A percentile compares a stretch with the other conserved stretches of the same genome.
phyloP scores from a whole-genome alignment of 345 rosid genomes.

The Anastatica hierochuntica region DNA sequence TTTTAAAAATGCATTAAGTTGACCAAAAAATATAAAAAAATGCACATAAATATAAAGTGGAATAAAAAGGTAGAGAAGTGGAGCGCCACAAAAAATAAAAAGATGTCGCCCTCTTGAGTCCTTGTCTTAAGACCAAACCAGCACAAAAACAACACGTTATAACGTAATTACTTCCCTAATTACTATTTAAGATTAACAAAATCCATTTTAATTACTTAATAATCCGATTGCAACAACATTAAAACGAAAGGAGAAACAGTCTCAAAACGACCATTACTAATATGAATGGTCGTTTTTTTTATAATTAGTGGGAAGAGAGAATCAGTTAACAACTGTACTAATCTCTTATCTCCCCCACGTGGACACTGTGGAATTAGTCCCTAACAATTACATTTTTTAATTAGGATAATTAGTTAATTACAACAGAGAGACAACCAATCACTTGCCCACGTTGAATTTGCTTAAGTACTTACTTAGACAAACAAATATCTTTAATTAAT shows the following conservation, averaged over 20 bases:
- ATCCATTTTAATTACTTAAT: too few relatives aligned
- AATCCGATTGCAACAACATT: not conserved
- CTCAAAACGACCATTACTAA: conserved; percentile 14
- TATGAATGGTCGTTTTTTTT: conserved; percentile 21
- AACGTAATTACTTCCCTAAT: too few relatives aligned
- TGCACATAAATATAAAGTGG: not conserved
- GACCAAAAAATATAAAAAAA: not conserved
- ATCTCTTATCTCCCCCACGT: conserved; percentile 17
- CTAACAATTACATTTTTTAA: conserved; percentile 4
- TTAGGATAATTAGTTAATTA: too few relatives aligned
- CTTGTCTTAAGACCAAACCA: too few relatives aligned
- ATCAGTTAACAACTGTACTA: conserved; percentile 5
- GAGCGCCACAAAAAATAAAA: conserved; percentile 16
- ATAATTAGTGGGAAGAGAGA: conserved; percentile 14
- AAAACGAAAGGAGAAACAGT: not conserved
- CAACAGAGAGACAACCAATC: conserved; percentile 24
- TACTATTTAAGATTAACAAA: too few relatives aligned
- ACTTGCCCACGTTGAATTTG: conserved; percentile 24
- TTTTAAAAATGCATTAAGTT: too few relatives aligned
- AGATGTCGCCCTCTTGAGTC: conserved; percentile 9
- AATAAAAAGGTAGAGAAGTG: conserved; percentile 15
- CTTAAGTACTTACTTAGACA: conserved; percentile 18
- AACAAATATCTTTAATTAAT: conserved; percentile 17
- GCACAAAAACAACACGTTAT: too few relatives aligned
- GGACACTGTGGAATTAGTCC: conserved; percentile 19